Base-by-base conservation (phyloP, 768 basidiomycete genomes). In the Galerina marginata region DNA sequence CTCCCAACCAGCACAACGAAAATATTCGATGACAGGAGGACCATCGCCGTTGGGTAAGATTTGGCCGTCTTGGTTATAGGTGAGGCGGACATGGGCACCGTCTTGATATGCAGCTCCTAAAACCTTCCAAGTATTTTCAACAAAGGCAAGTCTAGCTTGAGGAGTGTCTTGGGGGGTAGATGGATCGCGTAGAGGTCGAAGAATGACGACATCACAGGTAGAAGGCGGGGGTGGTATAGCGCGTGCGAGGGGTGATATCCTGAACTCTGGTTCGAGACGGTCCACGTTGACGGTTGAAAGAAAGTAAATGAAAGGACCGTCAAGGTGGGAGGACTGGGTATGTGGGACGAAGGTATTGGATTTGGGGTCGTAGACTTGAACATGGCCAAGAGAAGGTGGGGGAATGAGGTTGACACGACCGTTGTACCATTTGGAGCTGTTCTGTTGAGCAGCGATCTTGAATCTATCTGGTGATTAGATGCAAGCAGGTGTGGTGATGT, bases 251-350 rank as follows among this genome's bases (percentile, higher is more conserved):
- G 96, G 93, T 14, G 86, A 79, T 59, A 97, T 91, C 59, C 86
- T 81, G 72, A 98, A 96, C 11, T 78, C 71, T 4, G 91, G 86
- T 73, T 99, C 96, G 64, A 99, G 79, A 11, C 96, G 83, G 74
- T 94, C 92, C 44, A 91, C 91, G 61, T 94, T 92, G 54, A 90
- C 81, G 0, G 91, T 90, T 9, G 90, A 85, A 25, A 95, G 74
- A 71, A 97, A 92, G 75, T 98, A 99, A 26, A 83, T 79, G 68
- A 96, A 97, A 4, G 94, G 94, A 2, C 94, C 96, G 2, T 79
- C 66, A 9, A 94, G 62, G 39, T 81, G 77, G 11, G 70, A 59
- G 9, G 73, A 74, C 12, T 75, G 72, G 2, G 74, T 72, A 65
- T 79, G 74, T 1, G 72, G 56, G 14, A 85, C 70, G 67, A 94